Evolutionary conservation across 106 monocot genomes (phyloP), one percentile per base, ranked within the genome.

Genomic region (Agapanthus africanus): DNA sequence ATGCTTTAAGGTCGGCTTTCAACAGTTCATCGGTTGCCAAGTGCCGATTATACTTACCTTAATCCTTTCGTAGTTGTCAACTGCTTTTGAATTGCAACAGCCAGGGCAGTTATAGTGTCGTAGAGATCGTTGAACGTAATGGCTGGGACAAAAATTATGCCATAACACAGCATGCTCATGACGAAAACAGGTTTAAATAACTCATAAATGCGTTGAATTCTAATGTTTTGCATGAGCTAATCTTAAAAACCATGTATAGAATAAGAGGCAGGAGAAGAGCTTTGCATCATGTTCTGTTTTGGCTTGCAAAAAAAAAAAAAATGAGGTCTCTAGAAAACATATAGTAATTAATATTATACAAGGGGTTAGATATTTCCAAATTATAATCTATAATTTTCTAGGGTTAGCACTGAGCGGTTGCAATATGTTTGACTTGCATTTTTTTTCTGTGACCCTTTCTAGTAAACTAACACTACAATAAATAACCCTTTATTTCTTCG

Each of bases 261-360:
- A 56, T 3, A 30, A 56, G 28, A 28, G 13, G 26, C 28, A 56
- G 28, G 56, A 27, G 56, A 26, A 56, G 30, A 56, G 16, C 0
- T 6, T 52, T 52, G 52, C 25, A 52, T 52, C 52, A 52, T 52
- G n/a, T n/a, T n/a, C n/a, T n/a, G n/a, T n/a, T n/a, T n/a, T n/a
- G n/a, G n/a, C n/a, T n/a, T n/a, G n/a, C n/a, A n/a, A n/a, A n/a
- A n/a, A n/a, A n/a, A n/a, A n/a, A n/a, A n/a, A n/a, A n/a, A n/a
- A n/a, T n/a, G n/a, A n/a, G n/a, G 25, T 11, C 10, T 9, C 10
- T 44, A 9, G 22, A 2, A 18, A 50, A n/a, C 50, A 50, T 3
- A 44, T 44, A 7, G n/a, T n/a, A n/a, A n/a, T n/a, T 50, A 50
- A 50, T 11, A 50, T 19, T 50, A 11, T 50, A 14, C 16, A 44